Evolutionary conservation across 306 rosid genomes (phyloP).

Genomic region (Cicer bijugum): DNA sequence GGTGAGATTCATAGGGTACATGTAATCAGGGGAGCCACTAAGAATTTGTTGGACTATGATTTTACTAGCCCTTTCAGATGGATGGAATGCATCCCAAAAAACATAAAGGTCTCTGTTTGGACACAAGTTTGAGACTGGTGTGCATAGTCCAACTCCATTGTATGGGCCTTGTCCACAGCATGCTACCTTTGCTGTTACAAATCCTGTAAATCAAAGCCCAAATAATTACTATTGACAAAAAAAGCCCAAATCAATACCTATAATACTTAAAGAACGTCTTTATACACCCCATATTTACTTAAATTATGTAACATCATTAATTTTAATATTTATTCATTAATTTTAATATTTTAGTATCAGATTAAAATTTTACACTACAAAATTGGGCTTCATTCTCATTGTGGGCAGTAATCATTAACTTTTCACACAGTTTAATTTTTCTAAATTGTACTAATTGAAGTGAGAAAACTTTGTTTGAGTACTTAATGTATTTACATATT

Average conservation of each 20-base stretch:
- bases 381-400: neutral
- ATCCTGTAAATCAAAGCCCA: conserved; percentile 52
- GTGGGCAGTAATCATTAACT: no score
- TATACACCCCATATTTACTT: no score
- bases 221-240: conserved; percentile 1
- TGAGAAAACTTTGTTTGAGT: neutral
- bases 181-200: conserved; percentile 63
- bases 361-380: no score
- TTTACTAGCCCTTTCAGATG: conserved; percentile 69
- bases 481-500: neutral
- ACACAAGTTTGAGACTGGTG: conserved; percentile 64
- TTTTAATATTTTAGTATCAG: no score
- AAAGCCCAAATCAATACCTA: no score
- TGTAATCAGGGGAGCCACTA: conserved; percentile 57
- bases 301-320: no score
- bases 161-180: conserved; percentile 86
- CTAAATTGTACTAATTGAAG: no score
- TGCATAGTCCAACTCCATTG: conserved; percentile 79
- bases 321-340: no score
- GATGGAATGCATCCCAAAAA: conserved; percentile 89
- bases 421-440: no score
- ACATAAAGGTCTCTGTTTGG: conserved; percentile 69
- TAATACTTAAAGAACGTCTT: no score
- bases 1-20: conserved; percentile 87
- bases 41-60: conserved; percentile 66